phyloP scores from a whole-genome alignment of 495 filamentous ascomycete species.

The Coniosporium apollinis region DNA sequence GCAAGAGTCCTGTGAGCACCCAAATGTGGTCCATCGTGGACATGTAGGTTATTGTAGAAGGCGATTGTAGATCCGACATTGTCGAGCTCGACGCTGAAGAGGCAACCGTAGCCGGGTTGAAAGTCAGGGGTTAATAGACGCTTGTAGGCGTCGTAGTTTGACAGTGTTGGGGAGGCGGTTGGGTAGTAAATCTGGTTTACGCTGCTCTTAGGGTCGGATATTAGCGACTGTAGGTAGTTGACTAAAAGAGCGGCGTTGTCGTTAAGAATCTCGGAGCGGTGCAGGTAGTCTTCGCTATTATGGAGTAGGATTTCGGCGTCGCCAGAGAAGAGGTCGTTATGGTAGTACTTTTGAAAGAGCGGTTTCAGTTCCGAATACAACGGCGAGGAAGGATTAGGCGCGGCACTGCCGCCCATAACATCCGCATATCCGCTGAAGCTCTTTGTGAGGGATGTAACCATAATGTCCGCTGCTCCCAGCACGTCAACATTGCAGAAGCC shows the following conservation, averaged over 20 bases:
- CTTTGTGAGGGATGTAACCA: constrained; percentile 34
- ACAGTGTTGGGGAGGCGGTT: no score
- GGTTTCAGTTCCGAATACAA: constrained; percentile 17
- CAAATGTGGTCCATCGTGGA: no score
- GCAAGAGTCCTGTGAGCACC: no score
- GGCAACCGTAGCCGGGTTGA: no score
- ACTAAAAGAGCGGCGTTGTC: constrained; percentile 27
- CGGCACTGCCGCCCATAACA: constrained; percentile 31
- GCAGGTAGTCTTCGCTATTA: constrained; percentile 27
- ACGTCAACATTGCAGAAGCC: constrained; percentile 22
- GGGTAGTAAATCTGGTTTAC: no score
- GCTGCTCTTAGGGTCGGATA: no score
- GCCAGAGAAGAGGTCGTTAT: constrained; percentile 24
- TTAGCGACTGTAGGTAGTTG: constrained; percentile 21
- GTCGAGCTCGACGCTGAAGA: no score
- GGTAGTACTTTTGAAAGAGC: constrained; percentile 16
- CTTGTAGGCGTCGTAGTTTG: no score
- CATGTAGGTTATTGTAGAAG: no score
- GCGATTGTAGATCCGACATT: no score
- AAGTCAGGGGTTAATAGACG: no score
- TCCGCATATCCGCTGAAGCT: constrained; percentile 34
- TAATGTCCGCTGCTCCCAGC: constrained; percentile 23
- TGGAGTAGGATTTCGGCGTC: constrained; percentile 27
- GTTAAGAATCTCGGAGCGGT: constrained; percentile 25
- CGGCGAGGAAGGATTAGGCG: constrained; percentile 25